phyloP scores from a whole-genome alignment of 805 yeast species.

The Tanozyma kutaoensis region DNA sequence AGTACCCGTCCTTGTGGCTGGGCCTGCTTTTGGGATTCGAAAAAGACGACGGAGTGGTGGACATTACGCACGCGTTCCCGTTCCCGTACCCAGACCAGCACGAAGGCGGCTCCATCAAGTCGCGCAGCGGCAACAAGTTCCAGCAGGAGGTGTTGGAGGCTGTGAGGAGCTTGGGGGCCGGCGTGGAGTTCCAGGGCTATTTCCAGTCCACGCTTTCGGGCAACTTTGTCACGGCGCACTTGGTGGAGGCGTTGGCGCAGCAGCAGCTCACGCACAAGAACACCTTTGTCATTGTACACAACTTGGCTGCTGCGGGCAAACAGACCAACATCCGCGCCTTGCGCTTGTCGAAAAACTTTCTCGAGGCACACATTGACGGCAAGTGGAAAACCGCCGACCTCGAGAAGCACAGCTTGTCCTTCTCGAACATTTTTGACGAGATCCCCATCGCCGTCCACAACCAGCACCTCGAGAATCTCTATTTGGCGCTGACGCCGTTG shows the following conservation, averaged over 20 bases:
- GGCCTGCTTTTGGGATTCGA: slow-evolving; percentile 74
- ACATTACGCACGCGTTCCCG: slow-evolving; percentile 50
- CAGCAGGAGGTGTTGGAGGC: slow-evolving; percentile 55
- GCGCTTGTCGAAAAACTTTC: slow-evolving; percentile 50
- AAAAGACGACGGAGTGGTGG: slow-evolving; percentile 35
- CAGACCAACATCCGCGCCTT: slow-evolving; percentile 58
- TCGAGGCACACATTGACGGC: slow-evolving; percentile 40
- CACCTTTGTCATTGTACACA: slow-evolving; percentile 49
- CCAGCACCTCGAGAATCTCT: slow-evolving; percentile 51
- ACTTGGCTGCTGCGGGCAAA: slow-evolving; percentile 53
- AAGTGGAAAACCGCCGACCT: slow-evolving; percentile 57
- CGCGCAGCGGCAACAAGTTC: slow-evolving; percentile 51
- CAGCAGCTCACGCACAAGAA: slow-evolving; percentile 46
- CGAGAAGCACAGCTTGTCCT: slow-evolving; percentile 45
- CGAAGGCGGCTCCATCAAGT: slow-evolving; percentile 46
- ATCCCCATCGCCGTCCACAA: slow-evolving; percentile 53
- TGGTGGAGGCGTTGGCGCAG: slow-evolving; percentile 57
- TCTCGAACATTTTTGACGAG: slow-evolving; percentile 59
- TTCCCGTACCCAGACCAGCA: slow-evolving; percentile 57
- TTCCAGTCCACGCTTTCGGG: slow-evolving; percentile 62
- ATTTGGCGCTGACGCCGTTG: slow-evolving; percentile 20
- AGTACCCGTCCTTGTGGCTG: slow-evolving; percentile 45
- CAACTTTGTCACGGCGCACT: slow-evolving; percentile 48
- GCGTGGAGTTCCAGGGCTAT: slow-evolving; percentile 70
- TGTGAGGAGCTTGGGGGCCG: slow-evolving; percentile 49